phyloP scores from a whole-genome alignment of 2,329 filamentous ascomycete genomes.

The Scedosporium aurantiacum region DNA sequence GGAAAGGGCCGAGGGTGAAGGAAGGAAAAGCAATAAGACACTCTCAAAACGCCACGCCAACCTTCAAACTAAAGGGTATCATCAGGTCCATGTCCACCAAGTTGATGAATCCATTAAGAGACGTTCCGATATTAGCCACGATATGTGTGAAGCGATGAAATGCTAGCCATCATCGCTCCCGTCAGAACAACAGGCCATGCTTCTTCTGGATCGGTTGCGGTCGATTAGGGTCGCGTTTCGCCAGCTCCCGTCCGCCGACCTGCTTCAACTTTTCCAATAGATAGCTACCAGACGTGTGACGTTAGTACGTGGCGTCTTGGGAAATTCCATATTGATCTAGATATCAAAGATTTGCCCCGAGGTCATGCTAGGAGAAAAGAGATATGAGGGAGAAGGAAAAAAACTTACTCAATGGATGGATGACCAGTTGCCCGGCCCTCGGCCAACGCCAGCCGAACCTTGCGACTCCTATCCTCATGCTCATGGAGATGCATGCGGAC shows the following conservation, averaged over 20 bases:
- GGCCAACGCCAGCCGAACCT: conserved; percentile 41
- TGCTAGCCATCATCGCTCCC: too few species aligned
- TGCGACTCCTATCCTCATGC: conserved; percentile 45
- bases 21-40: too few species aligned
- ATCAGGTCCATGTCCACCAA: background rate
- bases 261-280: conserved; percentile 44
- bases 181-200: background rate
- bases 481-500: conserved; percentile 49
- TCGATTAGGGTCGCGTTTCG: conserved; percentile 18
- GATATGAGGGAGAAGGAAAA: conserved; percentile 21
- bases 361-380: background rate
- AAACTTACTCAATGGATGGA: conserved; percentile 44
- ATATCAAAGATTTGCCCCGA: background rate
- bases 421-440: conserved; percentile 40
- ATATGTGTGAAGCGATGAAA: too few species aligned
- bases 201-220: background rate
- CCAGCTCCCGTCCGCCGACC: conserved; percentile 27
- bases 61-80: too few species aligned
- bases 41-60: too few species aligned
- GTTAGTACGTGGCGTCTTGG: background rate
- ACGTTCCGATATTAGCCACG: too few species aligned
- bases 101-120: background rate
- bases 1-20: too few species aligned
- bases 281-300: conserved; percentile 26
- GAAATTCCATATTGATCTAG: too few species aligned